phyloP scores from a whole-genome alignment of 1,284 basidiomycete genomes.

The Neonothopanus nambi region DNA sequence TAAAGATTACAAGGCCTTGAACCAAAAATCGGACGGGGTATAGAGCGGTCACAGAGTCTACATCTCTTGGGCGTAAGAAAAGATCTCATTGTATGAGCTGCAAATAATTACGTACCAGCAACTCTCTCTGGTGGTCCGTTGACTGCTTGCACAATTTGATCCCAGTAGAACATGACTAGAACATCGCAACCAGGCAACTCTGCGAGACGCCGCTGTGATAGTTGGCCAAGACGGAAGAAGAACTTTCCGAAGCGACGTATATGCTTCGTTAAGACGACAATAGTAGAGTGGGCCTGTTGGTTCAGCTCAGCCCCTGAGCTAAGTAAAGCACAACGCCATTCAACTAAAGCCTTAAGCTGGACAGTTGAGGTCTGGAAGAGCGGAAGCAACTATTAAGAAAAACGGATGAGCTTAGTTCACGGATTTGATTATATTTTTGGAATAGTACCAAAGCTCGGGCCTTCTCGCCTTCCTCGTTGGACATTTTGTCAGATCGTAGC shows the following conservation, averaged over 20 bases:
- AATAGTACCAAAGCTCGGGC: background rate
- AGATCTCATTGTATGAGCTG: background rate
- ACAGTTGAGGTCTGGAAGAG: slow-evolving; percentile 60
- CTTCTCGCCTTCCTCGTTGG: slow-evolving; percentile 35
- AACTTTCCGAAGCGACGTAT: slow-evolving; percentile 73
- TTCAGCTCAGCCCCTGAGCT: slow-evolving; percentile 16
- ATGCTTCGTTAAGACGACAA: slow-evolving; percentile 64
- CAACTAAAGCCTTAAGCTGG: slow-evolving; percentile 55
- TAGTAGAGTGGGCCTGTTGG: slow-evolving; percentile 35
- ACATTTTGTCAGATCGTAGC: slow-evolving; percentile 50
- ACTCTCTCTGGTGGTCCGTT: slow-evolving; percentile 51
- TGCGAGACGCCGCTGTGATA: slow-evolving; percentile 59
- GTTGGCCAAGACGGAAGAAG: slow-evolving; percentile 71
- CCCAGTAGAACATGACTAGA: slow-evolving; percentile 77
- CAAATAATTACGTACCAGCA: slow-evolving; percentile 47
- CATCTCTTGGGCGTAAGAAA: background rate
- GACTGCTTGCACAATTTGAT: slow-evolving; percentile 69
- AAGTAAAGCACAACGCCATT: slow-evolving; percentile 33
- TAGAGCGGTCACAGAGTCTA: slow-evolving; percentile 52
- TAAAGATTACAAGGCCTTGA: slow-evolving; percentile 86
- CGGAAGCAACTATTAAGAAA: slow-evolving; percentile 46
- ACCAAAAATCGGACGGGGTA: slow-evolving; percentile 82
- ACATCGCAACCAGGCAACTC: slow-evolving; percentile 63
- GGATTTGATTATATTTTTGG: background rate
- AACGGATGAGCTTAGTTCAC: background rate